phyloP scores from a whole-genome alignment of 305 asterid species.

The Coffea humblotiana region DNA sequence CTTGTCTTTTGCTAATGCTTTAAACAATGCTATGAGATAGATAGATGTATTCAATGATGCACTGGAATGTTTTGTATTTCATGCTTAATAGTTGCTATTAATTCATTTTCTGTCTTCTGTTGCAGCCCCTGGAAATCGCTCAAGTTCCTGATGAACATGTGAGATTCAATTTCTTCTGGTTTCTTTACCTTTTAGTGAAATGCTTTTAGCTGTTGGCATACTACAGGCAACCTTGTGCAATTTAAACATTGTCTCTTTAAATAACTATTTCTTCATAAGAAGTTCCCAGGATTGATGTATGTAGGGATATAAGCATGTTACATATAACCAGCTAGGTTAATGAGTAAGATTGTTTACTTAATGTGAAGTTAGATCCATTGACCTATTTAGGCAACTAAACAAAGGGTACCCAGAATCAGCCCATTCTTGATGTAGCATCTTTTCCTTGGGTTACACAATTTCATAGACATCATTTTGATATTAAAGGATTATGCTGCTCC shows the following conservation, averaged over 20 bases:
- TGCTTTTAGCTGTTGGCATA: not conserved
- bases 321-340: not conserved
- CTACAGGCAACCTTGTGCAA: not conserved
- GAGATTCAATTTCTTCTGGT: conserved; percentile 35
- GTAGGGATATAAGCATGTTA: not conserved
- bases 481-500: not conserved
- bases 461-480: not conserved
- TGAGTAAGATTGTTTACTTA: not conserved
- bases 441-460: not conserved
- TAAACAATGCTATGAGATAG: no score
- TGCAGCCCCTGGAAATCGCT: conserved; percentile 93
- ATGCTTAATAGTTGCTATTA: conserved; percentile 12
- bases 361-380: not conserved
- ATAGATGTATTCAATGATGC: not conserved
- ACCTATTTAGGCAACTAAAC: not conserved
- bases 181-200: not conserved
- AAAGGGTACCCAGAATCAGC: not conserved
- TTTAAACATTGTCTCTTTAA: not conserved
- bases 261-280: no score
- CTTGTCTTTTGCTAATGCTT: not conserved
- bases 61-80: not conserved
- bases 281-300: not conserved
- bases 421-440: not conserved
- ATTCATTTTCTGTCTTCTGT: conserved; percentile 29
- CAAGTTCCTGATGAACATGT: conserved; percentile 91